Evolutionary conservation across 2,329 filamentous ascomycete genomes (phyloP), one percentile per base, ranked within the genome.

Genomic region (Cladosporium sp.): DNA sequence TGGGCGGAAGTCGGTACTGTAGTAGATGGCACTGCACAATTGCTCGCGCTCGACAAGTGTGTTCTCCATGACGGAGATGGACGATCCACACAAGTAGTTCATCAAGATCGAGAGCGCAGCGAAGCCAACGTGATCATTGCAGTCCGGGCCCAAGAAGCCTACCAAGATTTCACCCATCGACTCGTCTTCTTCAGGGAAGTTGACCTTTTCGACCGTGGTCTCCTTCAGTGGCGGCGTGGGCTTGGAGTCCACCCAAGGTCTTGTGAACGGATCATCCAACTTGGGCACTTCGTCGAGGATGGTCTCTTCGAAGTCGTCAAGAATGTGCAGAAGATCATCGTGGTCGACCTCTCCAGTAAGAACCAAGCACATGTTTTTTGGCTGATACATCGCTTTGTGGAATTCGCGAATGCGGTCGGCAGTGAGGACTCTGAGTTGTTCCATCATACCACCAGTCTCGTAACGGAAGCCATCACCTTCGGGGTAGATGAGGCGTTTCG

Each of bases 401-500:
- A 97, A 99, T 60, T 88, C 85, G n/a, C 94, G 87, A 65, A 99
- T 99, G 39, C 92, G 87, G 55, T 97, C 89, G 1, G 92, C 86
- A 0, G 91, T 94, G 49, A 99, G 78, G 3, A 92, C 86, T 42
- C 94, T 87, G 51, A 99, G 81, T 36, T 92, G 88, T 67, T 96
- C 90, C 78, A 95, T 95, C 88, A 97, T 91, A 14, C 94, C 94
- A 12, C 94, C 94, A n/a, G 94, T 99, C 75, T 99, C 94, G 67
- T 97, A 97, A 60, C 93, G 87, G 71, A 97, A 99, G 2, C 94
- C 94, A 58, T 95, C 86, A 49, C 90, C 88, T 72, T 94, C 86
- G 0, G 92, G 92, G 67, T 97, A 99, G 37, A 96, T 79, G 45
- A 94, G 78, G 2, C 90, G 85, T 40, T 90, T 87, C 55, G 90